Conservation (phyloP, 2,329 filamentous ascomycete genomes). For the Coleophoma cylindrospora region DNA sequence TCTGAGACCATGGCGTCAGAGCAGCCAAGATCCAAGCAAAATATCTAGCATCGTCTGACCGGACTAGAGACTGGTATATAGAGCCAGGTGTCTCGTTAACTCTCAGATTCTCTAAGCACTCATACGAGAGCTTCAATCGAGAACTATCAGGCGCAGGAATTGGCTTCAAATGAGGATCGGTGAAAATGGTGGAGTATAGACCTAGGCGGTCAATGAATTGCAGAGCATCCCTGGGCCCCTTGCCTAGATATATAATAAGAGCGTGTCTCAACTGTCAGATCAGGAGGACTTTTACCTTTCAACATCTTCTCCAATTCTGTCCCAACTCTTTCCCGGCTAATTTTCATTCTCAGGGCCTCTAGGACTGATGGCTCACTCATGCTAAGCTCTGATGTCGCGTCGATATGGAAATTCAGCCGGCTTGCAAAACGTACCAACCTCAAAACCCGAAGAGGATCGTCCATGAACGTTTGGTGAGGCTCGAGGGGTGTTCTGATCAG, state of each 20-base stretch:
- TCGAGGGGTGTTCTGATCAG: constrained; percentile 83
- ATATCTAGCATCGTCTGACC: constrained; percentile 60
- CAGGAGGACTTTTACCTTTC: constrained; percentile 43
- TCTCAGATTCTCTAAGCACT: constrained; percentile 51
- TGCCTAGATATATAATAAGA: constrained; percentile 32
- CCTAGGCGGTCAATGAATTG: constrained; percentile 59
- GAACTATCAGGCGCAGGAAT: constrained; percentile 49
- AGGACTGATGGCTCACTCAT: constrained; percentile 82
- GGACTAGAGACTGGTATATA: constrained; percentile 50
- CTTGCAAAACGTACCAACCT: constrained; percentile 88
- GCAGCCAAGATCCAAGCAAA: constrained; percentile 73
- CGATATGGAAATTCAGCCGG: constrained; percentile 74
- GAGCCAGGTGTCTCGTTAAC: constrained; percentile 38
- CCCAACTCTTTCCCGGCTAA: constrained; percentile 85
- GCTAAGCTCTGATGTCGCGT: constrained; percentile 58
- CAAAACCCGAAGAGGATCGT: constrained; percentile 84
- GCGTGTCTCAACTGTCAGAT: too few species aligned
- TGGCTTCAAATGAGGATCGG: constrained; percentile 53
- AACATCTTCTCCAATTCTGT: constrained; percentile 91
- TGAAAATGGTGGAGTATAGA: constrained; percentile 71
- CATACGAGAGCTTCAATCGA: constrained; percentile 60
- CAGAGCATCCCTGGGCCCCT: constrained; percentile 57
- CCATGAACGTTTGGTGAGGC: constrained; percentile 87
- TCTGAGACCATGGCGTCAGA: constrained; percentile 66
- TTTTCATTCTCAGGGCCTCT: constrained; percentile 75